Evolutionary conservation across 768 basidiomycete species (phyloP).

Genomic region (Pleurotus tuoliensis): DNA sequence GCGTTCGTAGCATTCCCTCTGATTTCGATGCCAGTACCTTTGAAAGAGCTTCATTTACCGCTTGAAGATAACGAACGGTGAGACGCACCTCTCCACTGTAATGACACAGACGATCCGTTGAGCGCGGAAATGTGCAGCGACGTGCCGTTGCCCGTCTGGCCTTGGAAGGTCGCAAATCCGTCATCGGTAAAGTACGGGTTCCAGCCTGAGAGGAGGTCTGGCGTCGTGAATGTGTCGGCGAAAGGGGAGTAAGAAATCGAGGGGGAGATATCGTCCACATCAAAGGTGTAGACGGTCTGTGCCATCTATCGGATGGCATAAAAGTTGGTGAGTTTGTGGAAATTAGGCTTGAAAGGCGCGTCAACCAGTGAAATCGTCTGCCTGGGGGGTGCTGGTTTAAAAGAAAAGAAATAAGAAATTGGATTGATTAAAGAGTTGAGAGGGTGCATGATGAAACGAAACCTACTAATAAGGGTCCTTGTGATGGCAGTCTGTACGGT

Average conservation of each 20-base stretch:
- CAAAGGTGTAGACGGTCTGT: constrained; percentile 28
- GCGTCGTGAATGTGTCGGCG: constrained; percentile 46
- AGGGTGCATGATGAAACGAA: neutral
- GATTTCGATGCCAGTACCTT: constrained; percentile 66
- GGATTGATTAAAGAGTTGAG: neutral
- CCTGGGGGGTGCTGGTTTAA: no score
- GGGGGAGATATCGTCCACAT: constrained; percentile 67
- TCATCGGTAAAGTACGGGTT: constrained; percentile 54
- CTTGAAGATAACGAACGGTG: neutral
- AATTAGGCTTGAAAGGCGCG: neutral
- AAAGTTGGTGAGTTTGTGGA: neutral
- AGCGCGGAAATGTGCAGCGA: constrained; percentile 61
- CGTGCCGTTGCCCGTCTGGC: constrained; percentile 47
- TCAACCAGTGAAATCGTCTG: neutral
- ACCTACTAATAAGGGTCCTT: neutral
- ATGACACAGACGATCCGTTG: constrained; percentile 50
- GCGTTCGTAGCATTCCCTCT: constrained; percentile 45
- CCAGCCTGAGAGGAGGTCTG: constrained; percentile 60
- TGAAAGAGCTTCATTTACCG: neutral
- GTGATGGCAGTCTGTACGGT: neutral
- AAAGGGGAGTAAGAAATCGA: constrained; percentile 58
- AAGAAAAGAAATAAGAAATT: neutral
- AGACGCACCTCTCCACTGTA: constrained; percentile 61
- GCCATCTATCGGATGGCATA: constrained; percentile 26
- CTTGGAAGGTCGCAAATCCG: constrained; percentile 40